A percentile compares a stretch with the other conserved stretches of the same genome.
Conservation (phyloP, 2,329 filamentous ascomycete genomes). For the Hawksworthiomyces lignivorus region DNA sequence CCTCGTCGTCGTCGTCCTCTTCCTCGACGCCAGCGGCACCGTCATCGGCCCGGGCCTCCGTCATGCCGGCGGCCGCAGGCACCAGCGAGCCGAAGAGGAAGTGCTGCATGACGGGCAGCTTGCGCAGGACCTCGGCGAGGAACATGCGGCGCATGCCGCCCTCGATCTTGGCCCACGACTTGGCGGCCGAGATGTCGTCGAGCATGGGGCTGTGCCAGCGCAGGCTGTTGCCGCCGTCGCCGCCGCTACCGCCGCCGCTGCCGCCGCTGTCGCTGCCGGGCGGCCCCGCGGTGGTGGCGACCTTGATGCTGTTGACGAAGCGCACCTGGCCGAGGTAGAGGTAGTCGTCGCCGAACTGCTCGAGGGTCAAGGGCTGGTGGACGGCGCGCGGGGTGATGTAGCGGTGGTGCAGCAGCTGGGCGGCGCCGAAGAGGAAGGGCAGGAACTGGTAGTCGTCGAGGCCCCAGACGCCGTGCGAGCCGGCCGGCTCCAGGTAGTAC, state of each 20-base stretch:
- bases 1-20: constrained; percentile 43
- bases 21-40: constrained; percentile 24
- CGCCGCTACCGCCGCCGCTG: not conserved
- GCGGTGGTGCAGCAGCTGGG: constrained; percentile 77
- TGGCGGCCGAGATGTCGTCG: constrained; percentile 88
- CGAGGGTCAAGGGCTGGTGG: constrained; percentile 79
- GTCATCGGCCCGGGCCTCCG: constrained; percentile 41
- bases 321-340: constrained; percentile 87
- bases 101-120: constrained; percentile 97
- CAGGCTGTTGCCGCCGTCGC: constrained; percentile 73
- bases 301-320: constrained; percentile 92
- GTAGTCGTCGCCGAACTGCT: constrained; percentile 77
- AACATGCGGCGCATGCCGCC: constrained; percentile 97
- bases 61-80: constrained; percentile 76
- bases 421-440: constrained; percentile 89
- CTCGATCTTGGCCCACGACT: constrained; percentile 87
- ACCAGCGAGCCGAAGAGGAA: constrained; percentile 88
- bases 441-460: constrained; percentile 96
- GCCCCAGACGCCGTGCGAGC: constrained; percentile 96
- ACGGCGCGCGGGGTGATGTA: constrained; percentile 74
- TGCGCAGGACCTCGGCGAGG: constrained; percentile 80
- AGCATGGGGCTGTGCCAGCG: constrained; percentile 98
- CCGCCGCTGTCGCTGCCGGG: not conserved
- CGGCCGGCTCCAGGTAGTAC: constrained; percentile 95
- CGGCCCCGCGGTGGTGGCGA: constrained; percentile 4